phyloP scores from a whole-genome alignment of 352 stramenopile species.

The Phytophthora meadii region DNA sequence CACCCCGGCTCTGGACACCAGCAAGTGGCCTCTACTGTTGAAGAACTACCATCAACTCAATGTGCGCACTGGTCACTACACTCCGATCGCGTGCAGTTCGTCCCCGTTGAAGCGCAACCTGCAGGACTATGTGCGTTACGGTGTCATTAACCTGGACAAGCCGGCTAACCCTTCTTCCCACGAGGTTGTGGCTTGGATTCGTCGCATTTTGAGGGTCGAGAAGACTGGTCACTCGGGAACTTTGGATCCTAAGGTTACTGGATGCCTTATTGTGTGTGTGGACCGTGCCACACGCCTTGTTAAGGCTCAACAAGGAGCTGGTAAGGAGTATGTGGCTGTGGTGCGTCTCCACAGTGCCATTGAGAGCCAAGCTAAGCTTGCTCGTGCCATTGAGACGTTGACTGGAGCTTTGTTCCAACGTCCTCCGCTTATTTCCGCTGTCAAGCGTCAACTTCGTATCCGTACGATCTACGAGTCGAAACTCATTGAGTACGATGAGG shows the following conservation, averaged over 20 bases:
- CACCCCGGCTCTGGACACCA: constrained; percentile 95
- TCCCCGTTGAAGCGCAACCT: constrained; percentile 97
- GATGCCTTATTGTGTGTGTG: constrained; percentile 99
- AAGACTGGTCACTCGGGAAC: constrained; percentile 99
- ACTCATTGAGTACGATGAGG: constrained; percentile 98
- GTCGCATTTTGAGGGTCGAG: constrained; percentile 99
- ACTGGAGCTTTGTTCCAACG: constrained; percentile 99
- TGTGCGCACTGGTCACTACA: constrained; percentile 99
- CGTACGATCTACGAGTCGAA: constrained; percentile 99
- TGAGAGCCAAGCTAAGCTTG: constrained; percentile 92
- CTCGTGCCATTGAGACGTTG: constrained; percentile 98
- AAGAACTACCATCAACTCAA: constrained; percentile 99
- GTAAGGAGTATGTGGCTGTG: constrained; percentile 99
- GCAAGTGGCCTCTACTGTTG: constrained; percentile 99
- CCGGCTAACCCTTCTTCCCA: constrained; percentile 99
- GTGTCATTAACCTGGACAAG: constrained; percentile 99
- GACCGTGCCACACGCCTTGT: constrained; percentile 96
- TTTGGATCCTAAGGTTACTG: constrained; percentile 99
- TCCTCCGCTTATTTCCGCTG: constrained; percentile 99
- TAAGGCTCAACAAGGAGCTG: constrained; percentile 94
- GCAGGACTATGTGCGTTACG: constrained; percentile 98
- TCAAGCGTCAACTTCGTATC: constrained; percentile 99
- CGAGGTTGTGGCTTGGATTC: constrained; percentile 99
- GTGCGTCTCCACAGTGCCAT: constrained; percentile 97
- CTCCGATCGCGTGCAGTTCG: constrained; percentile 97